Evolutionary conservation across 495 filamentous ascomycete species (phyloP).

Genomic region (Penicillium antarcticum): DNA sequence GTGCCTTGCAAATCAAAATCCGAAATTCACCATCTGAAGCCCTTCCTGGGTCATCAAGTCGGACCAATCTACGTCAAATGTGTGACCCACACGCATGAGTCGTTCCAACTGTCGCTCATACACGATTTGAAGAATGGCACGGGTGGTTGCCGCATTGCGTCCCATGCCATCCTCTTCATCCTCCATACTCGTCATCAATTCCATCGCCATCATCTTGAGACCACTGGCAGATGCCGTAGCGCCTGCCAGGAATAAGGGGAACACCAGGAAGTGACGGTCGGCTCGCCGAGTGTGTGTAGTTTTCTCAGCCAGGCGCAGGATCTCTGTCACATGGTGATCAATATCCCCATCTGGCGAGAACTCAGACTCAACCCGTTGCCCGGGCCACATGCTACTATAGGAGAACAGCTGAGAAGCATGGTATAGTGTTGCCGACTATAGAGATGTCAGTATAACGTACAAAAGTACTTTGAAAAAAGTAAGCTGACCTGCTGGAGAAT

Average conservation of each 20-base stretch:
- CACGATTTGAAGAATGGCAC: slow-evolving; percentile 47
- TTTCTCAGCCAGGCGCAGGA: slow-evolving; percentile 42
- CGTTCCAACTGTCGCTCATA: slow-evolving; percentile 46
- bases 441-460: not conserved
- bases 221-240: slow-evolving; percentile 36
- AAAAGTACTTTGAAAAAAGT: not conserved
- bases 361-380: slow-evolving; percentile 37
- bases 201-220: slow-evolving; percentile 48
- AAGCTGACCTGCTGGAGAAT: slow-evolving; percentile 48
- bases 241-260: slow-evolving; percentile 58
- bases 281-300: slow-evolving; percentile 23
- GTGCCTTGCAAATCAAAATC: slow-evolving; percentile 21
- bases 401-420: slow-evolving; percentile 50
- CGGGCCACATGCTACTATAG: slow-evolving; percentile 47
- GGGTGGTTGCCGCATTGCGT: slow-evolving; percentile 43
- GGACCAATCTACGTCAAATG: slow-evolving; percentile 44
- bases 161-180: slow-evolving; percentile 47
- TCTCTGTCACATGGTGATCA: slow-evolving; percentile 38
- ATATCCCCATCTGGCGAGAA: slow-evolving; percentile 36
- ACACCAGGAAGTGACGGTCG: slow-evolving; percentile 48
- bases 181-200: slow-evolving; percentile 49
- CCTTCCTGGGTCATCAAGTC: slow-evolving; percentile 41
- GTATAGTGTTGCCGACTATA: slow-evolving; percentile 44
- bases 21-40: slow-evolving; percentile 44
- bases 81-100: slow-evolving; percentile 32